These are phyloP conservation scores for Hymenoscyphus repandus DNA, from an alignment of 2,329 filamentous ascomycete species.

Conservation along the genomic window DNA sequence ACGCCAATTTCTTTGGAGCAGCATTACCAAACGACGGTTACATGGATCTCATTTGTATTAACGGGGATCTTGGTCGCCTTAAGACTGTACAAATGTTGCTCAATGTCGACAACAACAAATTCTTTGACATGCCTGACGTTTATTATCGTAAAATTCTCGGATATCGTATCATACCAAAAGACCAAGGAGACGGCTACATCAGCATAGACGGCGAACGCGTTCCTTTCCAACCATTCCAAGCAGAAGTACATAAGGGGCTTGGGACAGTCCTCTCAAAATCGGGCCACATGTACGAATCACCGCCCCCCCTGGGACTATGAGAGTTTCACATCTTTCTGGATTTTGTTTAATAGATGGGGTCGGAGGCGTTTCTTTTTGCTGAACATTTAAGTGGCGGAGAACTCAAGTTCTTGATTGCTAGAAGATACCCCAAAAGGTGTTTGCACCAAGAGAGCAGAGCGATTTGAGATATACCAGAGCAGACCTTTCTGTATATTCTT, in stretches of 20 bases:
- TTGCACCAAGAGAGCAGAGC: too few relatives aligned
- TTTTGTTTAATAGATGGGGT: neutral
- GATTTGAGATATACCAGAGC: neutral
- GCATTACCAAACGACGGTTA: constrained; percentile 78
- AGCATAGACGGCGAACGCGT: constrained; percentile 89
- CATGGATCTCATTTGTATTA: constrained; percentile 77
- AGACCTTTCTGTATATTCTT: neutral
- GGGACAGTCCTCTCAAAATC: constrained; percentile 79
- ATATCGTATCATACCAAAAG: constrained; percentile 75
- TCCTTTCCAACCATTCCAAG: constrained; percentile 86
- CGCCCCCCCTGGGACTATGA: constrained; percentile 33
- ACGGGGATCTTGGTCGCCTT: constrained; percentile 65
- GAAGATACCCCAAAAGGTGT: constrained; percentile 4
- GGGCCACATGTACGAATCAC: constrained; percentile 64
- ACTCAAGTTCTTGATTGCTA: constrained; percentile 1
- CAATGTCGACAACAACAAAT: constrained; percentile 64
- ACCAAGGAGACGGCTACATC: constrained; percentile 73
- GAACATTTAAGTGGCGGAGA: neutral
- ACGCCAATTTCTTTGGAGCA: constrained; percentile 82
- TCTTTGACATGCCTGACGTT: constrained; percentile 76
- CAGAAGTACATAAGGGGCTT: constrained; percentile 76
- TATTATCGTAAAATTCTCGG: constrained; percentile 81
- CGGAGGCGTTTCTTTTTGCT: neutral
- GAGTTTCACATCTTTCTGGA: constrained; percentile 6
- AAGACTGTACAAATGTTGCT: constrained; percentile 66